A percentile compares a stretch with the other conserved stretches of the same genome.
Evolutionary conservation across 345 rosid genomes (phyloP).

Genomic region (Bretschneidera sinensis): DNA sequence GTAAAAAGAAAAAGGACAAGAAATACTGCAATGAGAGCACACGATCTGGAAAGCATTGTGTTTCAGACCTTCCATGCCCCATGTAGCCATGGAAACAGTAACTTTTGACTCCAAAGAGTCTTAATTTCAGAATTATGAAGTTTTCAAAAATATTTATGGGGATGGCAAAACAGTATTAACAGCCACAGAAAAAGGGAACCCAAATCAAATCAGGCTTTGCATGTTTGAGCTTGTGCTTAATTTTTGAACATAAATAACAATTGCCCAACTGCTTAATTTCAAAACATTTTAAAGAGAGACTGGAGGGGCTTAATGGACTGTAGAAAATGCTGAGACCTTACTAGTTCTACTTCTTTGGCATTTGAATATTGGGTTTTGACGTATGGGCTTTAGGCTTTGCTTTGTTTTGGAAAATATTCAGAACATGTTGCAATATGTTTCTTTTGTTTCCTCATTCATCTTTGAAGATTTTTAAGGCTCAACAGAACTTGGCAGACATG

Average conservation of each 20-base stretch:
- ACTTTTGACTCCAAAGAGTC: slow-evolving; percentile 13
- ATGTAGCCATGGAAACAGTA: slow-evolving; percentile 2
- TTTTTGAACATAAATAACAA: no score
- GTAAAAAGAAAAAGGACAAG: neutral
- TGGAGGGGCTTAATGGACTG: no score
- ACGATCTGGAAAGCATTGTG: neutral
- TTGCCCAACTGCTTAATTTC: no score
- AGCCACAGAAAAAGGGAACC: neutral
- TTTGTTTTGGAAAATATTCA: neutral
- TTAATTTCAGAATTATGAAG: slow-evolving; percentile 1
- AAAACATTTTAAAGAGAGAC: no score
- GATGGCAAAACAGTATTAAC: neutral
- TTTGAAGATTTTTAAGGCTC: neutral
- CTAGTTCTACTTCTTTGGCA: no score
- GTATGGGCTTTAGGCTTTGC: neutral
- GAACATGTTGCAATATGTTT: no score
- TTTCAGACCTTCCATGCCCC: neutral
- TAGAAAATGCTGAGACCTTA: no score
- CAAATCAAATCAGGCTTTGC: no score
- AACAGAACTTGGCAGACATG: slow-evolving; percentile 48
- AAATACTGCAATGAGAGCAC: neutral
- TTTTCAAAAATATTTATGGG: neutral
- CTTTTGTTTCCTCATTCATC: no score
- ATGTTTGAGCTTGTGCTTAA: no score
- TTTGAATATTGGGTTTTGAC: neutral